Percentiles rank a stretch among this genome's conserved stretches.
Evolutionary conservation across 2,329 filamentous ascomycete species (phyloP).

Genomic region (Zymoseptoria tritici): DNA sequence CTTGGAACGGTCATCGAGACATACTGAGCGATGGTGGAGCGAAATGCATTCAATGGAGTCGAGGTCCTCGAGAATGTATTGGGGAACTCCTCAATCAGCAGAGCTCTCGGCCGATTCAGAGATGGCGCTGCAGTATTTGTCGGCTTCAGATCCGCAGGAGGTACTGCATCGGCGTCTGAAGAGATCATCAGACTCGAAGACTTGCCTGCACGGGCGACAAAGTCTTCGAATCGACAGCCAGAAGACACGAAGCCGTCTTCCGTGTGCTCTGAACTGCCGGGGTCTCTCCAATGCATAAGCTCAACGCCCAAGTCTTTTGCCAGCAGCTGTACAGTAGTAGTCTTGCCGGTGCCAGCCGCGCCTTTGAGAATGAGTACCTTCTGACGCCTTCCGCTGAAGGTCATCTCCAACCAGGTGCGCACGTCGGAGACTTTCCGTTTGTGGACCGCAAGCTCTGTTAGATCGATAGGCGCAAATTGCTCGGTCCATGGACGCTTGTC

Average conservation of each 20-base stretch:
- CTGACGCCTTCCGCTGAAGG: slow-evolving; percentile 49
- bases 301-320: slow-evolving; percentile 69
- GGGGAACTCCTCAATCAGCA: slow-evolving; percentile 46
- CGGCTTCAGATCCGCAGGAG: slow-evolving; percentile 2
- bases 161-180: slow-evolving; percentile 10
- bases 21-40: slow-evolving; percentile 66
- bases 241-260: slow-evolving; percentile 60
- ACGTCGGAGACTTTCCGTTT: slow-evolving; percentile 91
- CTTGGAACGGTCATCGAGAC: slow-evolving; percentile 46
- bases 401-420: slow-evolving; percentile 69
- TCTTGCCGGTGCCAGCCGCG: slow-evolving; percentile 86
- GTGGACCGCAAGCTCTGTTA: slow-evolving; percentile 86
- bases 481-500: slow-evolving; percentile 80
- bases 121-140: neutral
- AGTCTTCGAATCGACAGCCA: slow-evolving; percentile 83
- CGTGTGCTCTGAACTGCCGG: slow-evolving; percentile 53
- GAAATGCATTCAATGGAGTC: slow-evolving; percentile 47
- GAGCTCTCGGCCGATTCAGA: slow-evolving; percentile 27
- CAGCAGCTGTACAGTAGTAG: slow-evolving; percentile 72
- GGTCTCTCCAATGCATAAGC: slow-evolving; percentile 86
- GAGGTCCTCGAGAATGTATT: slow-evolving; percentile 42
- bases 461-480: slow-evolving; percentile 63
- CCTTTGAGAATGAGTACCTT: slow-evolving; percentile 64
- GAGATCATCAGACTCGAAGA: slow-evolving; percentile 62
- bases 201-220: slow-evolving; percentile 71